Evolutionary conservation across 495 filamentous ascomycete genomes (phyloP).

Genomic region (Penicillium verhagenii): DNA sequence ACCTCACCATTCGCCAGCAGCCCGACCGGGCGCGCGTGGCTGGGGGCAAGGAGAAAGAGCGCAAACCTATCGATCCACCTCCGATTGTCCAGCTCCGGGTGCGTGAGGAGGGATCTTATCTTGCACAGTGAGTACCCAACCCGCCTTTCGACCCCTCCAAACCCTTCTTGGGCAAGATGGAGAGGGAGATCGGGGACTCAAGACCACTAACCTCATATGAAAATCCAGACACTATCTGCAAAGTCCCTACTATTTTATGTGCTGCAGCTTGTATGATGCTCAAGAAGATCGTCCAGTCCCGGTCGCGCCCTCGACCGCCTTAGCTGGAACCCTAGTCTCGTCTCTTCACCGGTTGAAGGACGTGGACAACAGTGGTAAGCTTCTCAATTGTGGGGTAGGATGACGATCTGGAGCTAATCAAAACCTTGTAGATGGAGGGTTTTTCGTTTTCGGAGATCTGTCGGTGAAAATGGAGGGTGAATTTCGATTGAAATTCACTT

Average conservation of each 20-base stretch:
- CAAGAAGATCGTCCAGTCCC: constrained; percentile 57
- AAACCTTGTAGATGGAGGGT: constrained; percentile 68
- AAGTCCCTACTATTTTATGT: constrained; percentile 85
- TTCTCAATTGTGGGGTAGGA: constrained; percentile 1
- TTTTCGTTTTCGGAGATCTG: constrained; percentile 96
- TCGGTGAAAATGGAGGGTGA: constrained; percentile 80
- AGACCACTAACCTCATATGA: not conserved
- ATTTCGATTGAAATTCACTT: constrained; percentile 77
- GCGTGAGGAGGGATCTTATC: constrained; percentile 62
- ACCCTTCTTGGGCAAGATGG: not conserved
- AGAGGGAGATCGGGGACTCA: not conserved
- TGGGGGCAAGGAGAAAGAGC: constrained; percentile 77
- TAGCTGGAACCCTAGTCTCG: constrained; percentile 82
- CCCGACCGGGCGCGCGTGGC: constrained; percentile 66
- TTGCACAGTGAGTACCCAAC: constrained; percentile 59
- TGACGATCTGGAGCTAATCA: not conserved
- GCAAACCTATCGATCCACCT: constrained; percentile 93
- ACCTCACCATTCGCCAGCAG: constrained; percentile 65
- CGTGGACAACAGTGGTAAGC: constrained; percentile 72
- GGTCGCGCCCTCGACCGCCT: constrained; percentile 51
- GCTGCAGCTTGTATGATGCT: constrained; percentile 64
- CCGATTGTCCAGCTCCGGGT: constrained; percentile 86
- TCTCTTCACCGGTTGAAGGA: constrained; percentile 94
- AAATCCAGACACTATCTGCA: constrained; percentile 63
- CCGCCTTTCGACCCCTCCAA: not conserved